Evolutionary conservation across 768 basidiomycete genomes (phyloP), one percentile per base, ranked within the genome.

Genomic region (Boletus subparvulus): DNA sequence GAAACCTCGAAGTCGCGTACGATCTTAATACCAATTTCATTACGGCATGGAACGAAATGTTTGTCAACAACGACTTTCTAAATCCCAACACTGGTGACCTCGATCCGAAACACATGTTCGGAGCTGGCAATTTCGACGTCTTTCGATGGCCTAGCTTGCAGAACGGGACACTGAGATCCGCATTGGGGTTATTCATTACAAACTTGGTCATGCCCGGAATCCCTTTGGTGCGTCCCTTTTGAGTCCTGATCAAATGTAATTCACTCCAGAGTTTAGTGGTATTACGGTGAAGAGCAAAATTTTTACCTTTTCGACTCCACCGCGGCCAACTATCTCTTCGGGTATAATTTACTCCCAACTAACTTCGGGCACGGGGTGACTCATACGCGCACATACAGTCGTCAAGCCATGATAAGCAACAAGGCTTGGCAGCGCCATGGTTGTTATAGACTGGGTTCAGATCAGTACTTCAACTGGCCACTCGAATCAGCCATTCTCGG

Each of bases 381-480:
- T n/a, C 9, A 53, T 32, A n/a, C 26, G 16, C 41, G 37, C 41
- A 37, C 39, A 39, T 58, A 43, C 62, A 92, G 94, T 42, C 94
- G 94, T 77, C 94, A 97, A 75, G 84, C 93, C 16, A 97, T 97
- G 94, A 80, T 87, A 49, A 79, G 82, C 56, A 90, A 80, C 70
- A 83, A 76, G 48, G 94, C 94, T 5, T 97, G 94, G 94, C 88
- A 93, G 67, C 84, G 89, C 35, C 94, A 97, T 67, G 94, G 94
- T 6, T 97, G 94, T 72, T 97, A 97, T 70, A 80, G 78, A 44
- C 83, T 96, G 35, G 94, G 94, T 12, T 96, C 94, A 9, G 79
- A 83, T 58, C 94, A 96, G 67, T 97, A 94, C 75, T 97, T 89
- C 80, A 94, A 96, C 73, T 90, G 95, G 83, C 89, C 90, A 2